Base-by-base conservation (phyloP, 2,329 filamentous ascomycete genomes). In the Chaetomium sp. region DNA sequence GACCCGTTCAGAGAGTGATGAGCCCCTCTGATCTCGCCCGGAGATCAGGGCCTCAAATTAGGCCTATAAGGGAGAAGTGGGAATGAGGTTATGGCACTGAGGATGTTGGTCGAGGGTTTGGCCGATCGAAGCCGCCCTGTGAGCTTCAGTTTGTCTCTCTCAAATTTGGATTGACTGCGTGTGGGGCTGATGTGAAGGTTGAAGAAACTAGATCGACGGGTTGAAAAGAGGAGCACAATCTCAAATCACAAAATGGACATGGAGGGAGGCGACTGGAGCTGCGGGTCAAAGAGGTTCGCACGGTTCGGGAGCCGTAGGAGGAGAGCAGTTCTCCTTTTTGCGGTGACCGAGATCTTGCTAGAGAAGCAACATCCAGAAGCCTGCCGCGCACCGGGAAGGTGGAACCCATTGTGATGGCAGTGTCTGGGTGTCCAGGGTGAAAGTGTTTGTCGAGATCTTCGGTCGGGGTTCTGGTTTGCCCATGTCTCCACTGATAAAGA, bases 321-420 rank as follows among this genome's bases (percentile, higher is more conserved):
- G 25, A 16, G 19, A 9, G 25, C 45, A n/a, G 27, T 23, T 38
- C 29, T 33, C 29, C 42, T 62, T 62, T 45, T 62, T 57, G 19
- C 45, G 60, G 60, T 53, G 42, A 38, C 55, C 4, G 47, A 55
- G 38, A 54, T 25, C 29, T 27, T 42, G 50, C 49, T 64, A 51
- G 31, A 60, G 50, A 56, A 64, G 29, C 29, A n/a, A 31, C 61
- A 53, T 63, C 47, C 35, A 47, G 47, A 63, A 53, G 60, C 33
- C 19, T 33, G 60, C 23, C 58, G 47, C 57, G 21, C 10, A 4
- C 12, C 13, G 25, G 31, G 51, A 25, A 45, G 57, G 63, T 57
- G 63, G 63, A 60, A 61, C 51, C 45, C 3, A 23, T 53, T 45
- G 51, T 35, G n/a, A 45, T 53, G 38, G 38, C 38, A 42, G 16